Evolutionary conservation across 164 flowering plant genomes (phyloP), one percentile per base, ranked within the genome.

Genomic region (Echeveria elegans): DNA sequence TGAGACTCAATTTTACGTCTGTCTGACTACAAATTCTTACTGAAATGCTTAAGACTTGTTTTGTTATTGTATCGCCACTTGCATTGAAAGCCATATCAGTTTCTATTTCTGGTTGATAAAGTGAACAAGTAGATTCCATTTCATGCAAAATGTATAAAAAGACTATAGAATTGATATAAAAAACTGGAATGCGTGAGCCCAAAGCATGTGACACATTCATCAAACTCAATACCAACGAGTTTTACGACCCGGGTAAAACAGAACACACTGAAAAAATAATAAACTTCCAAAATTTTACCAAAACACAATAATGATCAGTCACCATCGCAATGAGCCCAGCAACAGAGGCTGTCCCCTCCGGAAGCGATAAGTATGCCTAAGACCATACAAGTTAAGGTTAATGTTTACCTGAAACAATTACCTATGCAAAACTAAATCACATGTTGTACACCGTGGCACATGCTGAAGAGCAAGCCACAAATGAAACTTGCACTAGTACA

Each of bases 291-390:
- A 11, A 66, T 53, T 84, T 77, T 70, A 89, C 99, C 96, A 92
- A 41, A 71, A 85, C 84, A 79, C 77, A 75, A 71, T 92, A 95
- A 75, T 95, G 89, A 82, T 95, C 99, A 7, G 97, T 88, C 99
- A 95, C 90, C 99, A 95, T 87, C 24, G 99, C 99, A 65, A 78
- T 85, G 21, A 95, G 74, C 68, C 99, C 99, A 75, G 80, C 88
- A 52, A 86, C 97, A 59, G 99, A 90, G 71, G 97, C 96, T 18
- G 84, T 83, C 47, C 97, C 97, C 77, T 95, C 97, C 50, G 99
- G 97, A 63, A 95, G 85, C 38, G 99, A 92, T 66, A 95, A 79
- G 76, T 92, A 95, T 59, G 97, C 97, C 99, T 95, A 88, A 73
- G 78, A 77, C 59, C 5, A 21, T 69, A 62, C 45, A 64, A n/a